phyloP scores from a whole-genome alignment of 768 basidiomycete genomes.

The Amanita subjunquillea region DNA sequence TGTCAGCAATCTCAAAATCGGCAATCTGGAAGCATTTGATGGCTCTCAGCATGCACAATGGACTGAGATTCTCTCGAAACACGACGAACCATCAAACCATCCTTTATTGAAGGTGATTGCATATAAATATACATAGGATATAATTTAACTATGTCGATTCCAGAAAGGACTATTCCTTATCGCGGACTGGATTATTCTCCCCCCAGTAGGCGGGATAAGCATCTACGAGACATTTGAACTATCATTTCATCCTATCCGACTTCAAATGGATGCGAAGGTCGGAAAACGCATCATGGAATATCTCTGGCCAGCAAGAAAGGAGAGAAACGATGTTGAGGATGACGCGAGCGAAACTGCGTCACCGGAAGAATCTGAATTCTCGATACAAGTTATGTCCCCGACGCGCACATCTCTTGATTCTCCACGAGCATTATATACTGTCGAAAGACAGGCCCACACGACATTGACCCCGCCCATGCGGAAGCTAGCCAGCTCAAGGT shows the following conservation, averaged over 20 bases:
- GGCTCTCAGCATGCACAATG: conserved; percentile 74
- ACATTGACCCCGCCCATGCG: conserved; percentile 31
- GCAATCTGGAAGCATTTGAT: conserved; percentile 79
- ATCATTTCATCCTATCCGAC: conserved; percentile 73
- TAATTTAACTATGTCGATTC: conserved; percentile 2
- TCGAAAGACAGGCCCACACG: conserved; percentile 3
- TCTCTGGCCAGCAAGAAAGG: conserved; percentile 63
- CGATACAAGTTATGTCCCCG: not conserved
- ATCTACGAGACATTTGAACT: conserved; percentile 80
- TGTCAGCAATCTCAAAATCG: conserved; percentile 63
- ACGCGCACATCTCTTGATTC: conserved; percentile 43
- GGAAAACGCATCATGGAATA: conserved; percentile 83
- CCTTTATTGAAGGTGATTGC: conserved; percentile 56
- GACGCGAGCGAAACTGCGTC: conserved; percentile 9
- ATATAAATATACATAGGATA: not conserved
- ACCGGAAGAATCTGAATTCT: conserved; percentile 7
- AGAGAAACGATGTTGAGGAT: conserved; percentile 20
- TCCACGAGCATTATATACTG: conserved; percentile 23
- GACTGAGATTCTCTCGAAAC: conserved; percentile 80
- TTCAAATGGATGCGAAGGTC: conserved; percentile 79
- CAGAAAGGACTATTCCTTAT: conserved; percentile 66
- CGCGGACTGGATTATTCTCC: conserved; percentile 74
- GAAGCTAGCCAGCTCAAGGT: conserved; percentile 50
- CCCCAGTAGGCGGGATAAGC: conserved; percentile 88
- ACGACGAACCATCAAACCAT: conserved; percentile 60